A percentile compares a stretch with the other conserved stretches of the same genome.
Conservation (phyloP, 257 asterid species). For the Cinchona pubescens region DNA sequence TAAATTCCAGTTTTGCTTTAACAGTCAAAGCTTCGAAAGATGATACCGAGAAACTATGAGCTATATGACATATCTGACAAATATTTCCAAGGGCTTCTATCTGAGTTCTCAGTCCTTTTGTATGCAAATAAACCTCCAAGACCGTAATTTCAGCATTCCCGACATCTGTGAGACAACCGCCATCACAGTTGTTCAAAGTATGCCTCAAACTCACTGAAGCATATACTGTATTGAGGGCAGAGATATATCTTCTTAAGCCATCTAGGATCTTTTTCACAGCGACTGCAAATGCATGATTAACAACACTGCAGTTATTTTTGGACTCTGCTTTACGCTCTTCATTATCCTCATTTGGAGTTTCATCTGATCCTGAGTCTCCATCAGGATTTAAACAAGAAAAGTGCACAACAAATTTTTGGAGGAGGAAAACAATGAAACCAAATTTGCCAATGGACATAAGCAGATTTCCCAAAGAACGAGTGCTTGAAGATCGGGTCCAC, state of each 20-base stretch:
- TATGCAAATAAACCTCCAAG: constrained; percentile 84
- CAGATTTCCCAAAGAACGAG: constrained; percentile 70
- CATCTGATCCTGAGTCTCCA: constrained; percentile 34
- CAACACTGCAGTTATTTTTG: constrained; percentile 41
- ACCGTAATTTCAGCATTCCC: constrained; percentile 76
- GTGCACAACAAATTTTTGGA: constrained; percentile 60
- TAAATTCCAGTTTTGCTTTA: constrained; percentile 54
- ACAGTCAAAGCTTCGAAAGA: constrained; percentile 51
- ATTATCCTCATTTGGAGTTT: constrained; percentile 24
- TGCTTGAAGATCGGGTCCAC: constrained; percentile 81
- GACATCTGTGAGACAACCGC: constrained; percentile 72
- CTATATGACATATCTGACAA: constrained; percentile 65
- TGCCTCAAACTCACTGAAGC: constrained; percentile 75
- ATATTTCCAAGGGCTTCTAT: constrained; percentile 86
- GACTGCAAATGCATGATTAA: constrained; percentile 91
- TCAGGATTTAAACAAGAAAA: constrained; percentile 45
- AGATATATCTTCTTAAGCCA: constrained; percentile 66
- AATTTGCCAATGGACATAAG: constrained; percentile 72
- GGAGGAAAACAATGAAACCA: constrained; percentile 71
- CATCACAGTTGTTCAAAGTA: constrained; percentile 37
- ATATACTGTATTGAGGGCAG: constrained; percentile 75
- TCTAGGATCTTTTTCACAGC: constrained; percentile 74
- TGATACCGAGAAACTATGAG: constrained; percentile 46
- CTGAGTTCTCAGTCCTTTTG: constrained; percentile 70
- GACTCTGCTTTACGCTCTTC: constrained; percentile 28